A percentile compares a stretch with the other conserved stretches of the same genome.
These are phyloP conservation scores for Celoporthe dispersa DNA, from an alignment of 2,329 filamentous ascomycete genomes.

Conservation along the genomic window DNA sequence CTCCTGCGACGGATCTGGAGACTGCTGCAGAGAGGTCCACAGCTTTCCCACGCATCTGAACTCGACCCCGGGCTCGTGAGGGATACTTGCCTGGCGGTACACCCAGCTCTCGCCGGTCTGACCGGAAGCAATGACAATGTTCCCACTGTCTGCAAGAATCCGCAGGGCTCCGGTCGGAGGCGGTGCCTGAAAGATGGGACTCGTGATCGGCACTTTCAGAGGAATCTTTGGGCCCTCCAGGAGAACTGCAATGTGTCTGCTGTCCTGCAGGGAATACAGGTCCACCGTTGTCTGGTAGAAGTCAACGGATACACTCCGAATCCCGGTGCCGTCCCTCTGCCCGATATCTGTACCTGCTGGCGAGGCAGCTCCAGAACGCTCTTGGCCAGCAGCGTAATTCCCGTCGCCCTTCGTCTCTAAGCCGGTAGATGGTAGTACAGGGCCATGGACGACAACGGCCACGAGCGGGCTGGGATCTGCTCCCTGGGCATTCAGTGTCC, in stretches of 20 bases:
- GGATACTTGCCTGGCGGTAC: conserved; percentile 58
- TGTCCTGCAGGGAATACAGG: conserved; percentile 82
- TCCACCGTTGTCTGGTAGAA: conserved; percentile 88
- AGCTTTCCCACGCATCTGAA: conserved; percentile 81
- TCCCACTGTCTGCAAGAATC: conserved; percentile 73
- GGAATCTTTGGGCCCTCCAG: conserved; percentile 70
- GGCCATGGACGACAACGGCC: conserved; percentile 80
- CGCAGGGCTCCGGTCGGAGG: conserved; percentile 73
- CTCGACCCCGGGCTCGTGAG: conserved; percentile 47
- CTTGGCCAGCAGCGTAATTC: conserved; percentile 35
- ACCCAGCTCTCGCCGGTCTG: conserved; percentile 86
- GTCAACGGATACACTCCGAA: conserved; percentile 49
- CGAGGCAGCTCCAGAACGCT: conserved; percentile 45
- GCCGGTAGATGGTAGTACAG: conserved; percentile 55
- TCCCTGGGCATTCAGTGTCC: conserved; percentile 60
- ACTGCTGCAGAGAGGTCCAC: conserved; percentile 83
- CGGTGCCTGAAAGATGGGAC: conserved; percentile 70
- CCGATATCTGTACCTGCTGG: conserved; percentile 45
- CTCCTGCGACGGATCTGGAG: conserved; percentile 53
- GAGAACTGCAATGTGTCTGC: conserved; percentile 71
- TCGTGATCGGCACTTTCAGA: conserved; percentile 61
- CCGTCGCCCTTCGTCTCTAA: conserved; percentile 43
- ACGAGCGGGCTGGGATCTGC: conserved; percentile 71
- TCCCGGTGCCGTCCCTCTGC: conserved; percentile 29
- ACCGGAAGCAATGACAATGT: conserved; percentile 77